phyloP scores from a whole-genome alignment of 495 filamentous ascomycete genomes.

The Hypoxylon rickii region DNA sequence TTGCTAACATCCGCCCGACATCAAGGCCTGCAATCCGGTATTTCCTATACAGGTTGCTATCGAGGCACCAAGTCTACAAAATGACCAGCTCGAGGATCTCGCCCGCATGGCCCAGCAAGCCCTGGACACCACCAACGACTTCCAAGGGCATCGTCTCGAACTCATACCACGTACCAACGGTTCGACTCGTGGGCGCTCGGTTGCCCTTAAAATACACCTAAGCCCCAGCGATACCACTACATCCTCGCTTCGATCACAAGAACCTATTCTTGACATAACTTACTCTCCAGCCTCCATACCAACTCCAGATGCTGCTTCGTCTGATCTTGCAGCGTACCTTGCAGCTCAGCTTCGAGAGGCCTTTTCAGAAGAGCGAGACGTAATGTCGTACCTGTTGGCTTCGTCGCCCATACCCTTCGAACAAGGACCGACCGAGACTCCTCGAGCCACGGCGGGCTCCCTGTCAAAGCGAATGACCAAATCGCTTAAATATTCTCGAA shows the following conservation, averaged over 20 bases:
- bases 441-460: conserved; percentile 49
- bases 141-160: conserved; percentile 85
- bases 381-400: conserved; percentile 80
- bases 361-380: conserved; percentile 88
- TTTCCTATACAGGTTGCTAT: conserved; percentile 85
- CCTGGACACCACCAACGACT: conserved; percentile 88
- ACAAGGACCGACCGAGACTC: conserved; percentile 47
- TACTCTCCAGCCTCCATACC: conserved; percentile 79
- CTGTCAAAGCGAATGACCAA: conserved; percentile 67
- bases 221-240: conserved; percentile 64
- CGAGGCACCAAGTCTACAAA: conserved; percentile 68
- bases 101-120: conserved; percentile 85
- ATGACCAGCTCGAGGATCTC: conserved; percentile 73
- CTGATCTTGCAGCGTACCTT: conserved; percentile 78
- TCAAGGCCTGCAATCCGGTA: conserved; percentile 80
- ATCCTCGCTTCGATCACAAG: conserved; percentile 68
- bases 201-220: conserved; percentile 71
- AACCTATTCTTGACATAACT: conserved; percentile 74
- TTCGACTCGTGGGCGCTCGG: too few relatives aligned
- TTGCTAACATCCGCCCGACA: background rate
- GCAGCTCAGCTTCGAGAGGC: conserved; percentile 76
- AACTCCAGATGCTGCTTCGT: conserved; percentile 67
- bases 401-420: conserved; percentile 57
- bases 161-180: too few relatives aligned
- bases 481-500: conserved; percentile 88